These are phyloP conservation scores for Tephrocybe sp. DNA, from an alignment of 768 basidiomycete species.

Conservation along the genomic window DNA sequence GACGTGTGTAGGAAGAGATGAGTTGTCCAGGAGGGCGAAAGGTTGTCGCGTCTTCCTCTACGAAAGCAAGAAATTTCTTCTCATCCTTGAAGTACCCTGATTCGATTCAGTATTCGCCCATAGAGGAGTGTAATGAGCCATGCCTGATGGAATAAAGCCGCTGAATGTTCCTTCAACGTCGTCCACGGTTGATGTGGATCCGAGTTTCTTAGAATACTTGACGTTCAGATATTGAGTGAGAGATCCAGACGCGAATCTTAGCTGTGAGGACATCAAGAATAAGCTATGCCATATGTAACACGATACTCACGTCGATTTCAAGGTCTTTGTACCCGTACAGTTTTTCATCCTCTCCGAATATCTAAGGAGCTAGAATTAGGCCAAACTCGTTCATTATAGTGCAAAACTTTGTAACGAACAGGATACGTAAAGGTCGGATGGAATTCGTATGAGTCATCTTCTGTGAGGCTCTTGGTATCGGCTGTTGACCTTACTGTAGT, in stretches of 20 bases:
- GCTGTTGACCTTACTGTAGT: constrained; percentile 64
- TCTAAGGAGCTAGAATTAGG: constrained; percentile 40
- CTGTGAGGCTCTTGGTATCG: constrained; percentile 57
- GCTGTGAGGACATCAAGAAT: constrained; percentile 37
- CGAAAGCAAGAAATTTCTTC: constrained; percentile 61
- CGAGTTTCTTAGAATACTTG: constrained; percentile 65
- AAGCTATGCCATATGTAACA: not conserved
- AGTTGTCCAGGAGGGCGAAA: constrained; percentile 80
- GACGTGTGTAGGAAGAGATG: constrained; percentile 76
- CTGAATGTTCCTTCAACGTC: constrained; percentile 80
- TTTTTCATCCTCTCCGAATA: constrained; percentile 95
- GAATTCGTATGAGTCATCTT: constrained; percentile 69
- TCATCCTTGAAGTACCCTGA: constrained; percentile 75
- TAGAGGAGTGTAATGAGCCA: constrained; percentile 12
- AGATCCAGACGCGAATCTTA: constrained; percentile 87
- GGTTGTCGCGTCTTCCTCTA: constrained; percentile 72
- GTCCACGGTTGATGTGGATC: constrained; percentile 69
- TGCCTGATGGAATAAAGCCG: constrained; percentile 77
- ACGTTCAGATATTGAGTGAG: constrained; percentile 75
- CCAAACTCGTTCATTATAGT: not conserved
- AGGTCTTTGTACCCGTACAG: constrained; percentile 93
- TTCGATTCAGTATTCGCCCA: constrained; percentile 2
- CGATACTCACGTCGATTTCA: constrained; percentile 67
- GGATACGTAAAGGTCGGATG: constrained; percentile 94
- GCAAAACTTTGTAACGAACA: constrained; percentile 39